These are phyloP conservation scores for Suhomyces terraborum DNA, from an alignment of 1,139 yeast genomes.

Conservation along the genomic window DNA sequence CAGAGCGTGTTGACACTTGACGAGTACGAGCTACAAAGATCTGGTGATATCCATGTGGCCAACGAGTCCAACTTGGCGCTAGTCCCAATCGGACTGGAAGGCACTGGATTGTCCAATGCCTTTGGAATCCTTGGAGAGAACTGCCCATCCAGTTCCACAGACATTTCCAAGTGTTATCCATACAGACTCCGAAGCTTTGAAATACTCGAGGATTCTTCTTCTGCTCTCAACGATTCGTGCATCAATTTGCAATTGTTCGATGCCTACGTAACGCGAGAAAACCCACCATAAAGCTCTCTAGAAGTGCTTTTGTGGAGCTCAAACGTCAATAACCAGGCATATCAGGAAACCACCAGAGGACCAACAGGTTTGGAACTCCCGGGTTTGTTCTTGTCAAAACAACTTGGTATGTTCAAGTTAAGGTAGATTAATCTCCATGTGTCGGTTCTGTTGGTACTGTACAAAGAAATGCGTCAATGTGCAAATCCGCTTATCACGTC, in stretches of 20 bases:
- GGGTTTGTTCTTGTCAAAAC: no score
- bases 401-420: no score
- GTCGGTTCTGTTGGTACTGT: no score
- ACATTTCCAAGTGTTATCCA: conserved; percentile 14
- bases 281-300: conserved; percentile 60
- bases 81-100: conserved; percentile 20
- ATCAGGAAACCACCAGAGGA: no score
- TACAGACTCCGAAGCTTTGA: conserved; percentile 55
- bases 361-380: no score
- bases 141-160: conserved; percentile 3
- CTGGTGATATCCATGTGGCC: conserved; percentile 38
- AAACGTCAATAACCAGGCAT: no score
- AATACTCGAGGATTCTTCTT: conserved; percentile 66
- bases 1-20: conserved; percentile 36
- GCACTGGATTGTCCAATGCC: conserved; percentile 25
- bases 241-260: conserved; percentile 74
- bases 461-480: no score
- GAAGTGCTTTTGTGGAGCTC: no score
- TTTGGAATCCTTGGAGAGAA: conserved; percentile 22
- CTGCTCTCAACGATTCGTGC: conserved; percentile 64
- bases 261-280: conserved; percentile 67
- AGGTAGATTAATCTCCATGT: no score
- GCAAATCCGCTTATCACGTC: no score
- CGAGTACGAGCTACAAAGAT: conserved; percentile 33
- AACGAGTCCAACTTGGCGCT: conserved; percentile 33